Base-by-base conservation (phyloP, 2,329 filamentous ascomycete species). In the Ramularia collo-cygni region DNA sequence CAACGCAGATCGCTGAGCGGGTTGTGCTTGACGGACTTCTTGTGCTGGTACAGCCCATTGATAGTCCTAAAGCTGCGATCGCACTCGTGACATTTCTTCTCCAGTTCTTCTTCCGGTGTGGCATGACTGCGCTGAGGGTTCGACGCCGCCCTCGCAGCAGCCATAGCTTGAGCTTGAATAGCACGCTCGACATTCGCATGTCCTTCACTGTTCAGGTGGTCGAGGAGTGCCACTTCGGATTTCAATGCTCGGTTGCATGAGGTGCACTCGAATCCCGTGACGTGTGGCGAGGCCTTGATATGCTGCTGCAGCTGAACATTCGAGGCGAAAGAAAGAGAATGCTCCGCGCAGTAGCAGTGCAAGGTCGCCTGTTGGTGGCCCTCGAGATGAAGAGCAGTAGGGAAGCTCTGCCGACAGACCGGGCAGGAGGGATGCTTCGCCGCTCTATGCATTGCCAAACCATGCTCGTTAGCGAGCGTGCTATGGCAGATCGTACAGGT, bases 271-370 rank as follows among this genome's bases (percentile, higher is more conserved):
- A 39, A 42, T 15, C 36, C 38, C 3, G 17, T 43, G 8, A 43
- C 34, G 24, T 50, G 44, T 8, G 9, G 8, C 12, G 21, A 13
- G 8, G 19, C n/a, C n/a, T 28, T 10, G 31, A 32, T 30, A 37
- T 51, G 48, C 5, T 29, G 7, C 12, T 8, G 18, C 12, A 46
- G 32, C 12, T 34, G 28, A 2, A 16, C 34, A 7, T 17, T 10
- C 6, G 13, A 14, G 15, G 4, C 7, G 38, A 46, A 50, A 2
- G 17, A 26, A 9, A 15, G 9, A 13, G 42, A 12, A 14, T 48
- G 43, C 10, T 48, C 42, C 10, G 35, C 17, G 27, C 49, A 52
- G 14, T 40, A 52, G 27, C 32, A 47, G 27, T 52, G 47, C 9
- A 19, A 32, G 3, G 34, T 18, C 2, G 19, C 28, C 10, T 28